phyloP scores from a whole-genome alignment of 2,329 filamentous ascomycete genomes.

The Coniochaeta sp. region DNA sequence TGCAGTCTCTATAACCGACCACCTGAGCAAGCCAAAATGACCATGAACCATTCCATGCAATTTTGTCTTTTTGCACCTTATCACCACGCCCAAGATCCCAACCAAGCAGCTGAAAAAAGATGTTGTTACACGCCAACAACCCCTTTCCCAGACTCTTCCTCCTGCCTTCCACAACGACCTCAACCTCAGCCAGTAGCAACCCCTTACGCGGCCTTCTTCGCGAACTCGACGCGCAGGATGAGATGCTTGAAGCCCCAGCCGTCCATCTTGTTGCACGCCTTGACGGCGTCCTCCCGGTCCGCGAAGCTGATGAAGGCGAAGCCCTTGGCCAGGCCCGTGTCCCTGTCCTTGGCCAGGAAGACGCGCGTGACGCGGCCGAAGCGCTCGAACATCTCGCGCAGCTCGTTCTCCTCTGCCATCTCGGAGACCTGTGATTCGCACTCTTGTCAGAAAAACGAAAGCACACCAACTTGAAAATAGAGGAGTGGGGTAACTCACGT shows the following conservation, averaged over 20 bases:
- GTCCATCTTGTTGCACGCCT: conserved; percentile 96
- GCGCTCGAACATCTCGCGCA: conserved; percentile 96
- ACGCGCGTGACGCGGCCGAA: conserved; percentile 96
- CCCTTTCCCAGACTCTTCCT: too few species aligned
- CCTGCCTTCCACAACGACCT: too few species aligned
- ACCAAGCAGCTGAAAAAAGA: too few species aligned
- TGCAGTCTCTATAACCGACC: too few species aligned
- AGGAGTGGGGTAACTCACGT: too few species aligned
- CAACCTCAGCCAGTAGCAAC: neutral
- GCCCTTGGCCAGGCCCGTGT: conserved; percentile 93
- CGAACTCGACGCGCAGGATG: conserved; percentile 81
- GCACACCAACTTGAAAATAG: neutral
- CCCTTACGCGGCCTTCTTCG: conserved; percentile 57
- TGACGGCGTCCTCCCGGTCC: conserved; percentile 81
- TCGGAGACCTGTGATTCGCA: conserved; percentile 68
- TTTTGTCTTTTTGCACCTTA: too few species aligned
- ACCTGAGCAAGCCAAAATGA: too few species aligned
- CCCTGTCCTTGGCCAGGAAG: conserved; percentile 95
- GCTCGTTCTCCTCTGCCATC: conserved; percentile 90
- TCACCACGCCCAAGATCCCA: too few species aligned
- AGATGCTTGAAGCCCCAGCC: conserved; percentile 86
- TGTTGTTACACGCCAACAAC: too few species aligned
- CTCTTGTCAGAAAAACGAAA: conserved; percentile 5
- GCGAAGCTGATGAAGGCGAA: conserved; percentile 98
- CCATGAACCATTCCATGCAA: too few species aligned